Conservation (phyloP, 345 rosid genomes). For the Jatropha curcas region DNA sequence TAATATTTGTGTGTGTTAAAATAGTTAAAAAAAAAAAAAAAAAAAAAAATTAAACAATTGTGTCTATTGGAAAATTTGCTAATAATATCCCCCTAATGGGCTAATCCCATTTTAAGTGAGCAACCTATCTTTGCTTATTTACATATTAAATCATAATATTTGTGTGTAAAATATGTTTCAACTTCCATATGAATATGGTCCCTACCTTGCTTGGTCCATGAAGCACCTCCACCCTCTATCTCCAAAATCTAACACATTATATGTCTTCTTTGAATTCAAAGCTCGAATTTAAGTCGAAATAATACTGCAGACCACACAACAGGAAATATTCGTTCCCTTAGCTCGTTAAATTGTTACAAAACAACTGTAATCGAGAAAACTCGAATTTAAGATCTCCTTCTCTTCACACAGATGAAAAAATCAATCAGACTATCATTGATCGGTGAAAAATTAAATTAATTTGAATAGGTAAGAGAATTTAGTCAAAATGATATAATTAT, state of each 20-base stretch:
- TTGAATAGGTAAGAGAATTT: too few species aligned
- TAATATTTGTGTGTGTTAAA: too few species aligned
- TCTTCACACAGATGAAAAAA: too few species aligned
- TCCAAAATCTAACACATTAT: constrained; percentile 13
- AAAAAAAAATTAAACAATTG: neutral
- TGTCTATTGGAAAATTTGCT: constrained; percentile 35
- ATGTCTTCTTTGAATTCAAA: neutral
- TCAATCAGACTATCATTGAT: too few species aligned
- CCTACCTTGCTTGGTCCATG: constrained; percentile 59
- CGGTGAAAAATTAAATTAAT: too few species aligned
- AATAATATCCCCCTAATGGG: constrained; percentile 2
- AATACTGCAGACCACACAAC: too few species aligned
- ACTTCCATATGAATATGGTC: constrained; percentile 66
- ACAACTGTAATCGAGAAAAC: too few species aligned
- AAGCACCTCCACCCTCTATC: constrained; percentile 23
- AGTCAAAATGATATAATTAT: too few species aligned
- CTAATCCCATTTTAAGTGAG: constrained; percentile 30
- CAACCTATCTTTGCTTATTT: constrained; percentile 42
- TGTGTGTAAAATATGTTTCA: constrained; percentile 28
- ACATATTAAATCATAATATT: neutral
- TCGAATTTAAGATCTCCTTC: too few species aligned
- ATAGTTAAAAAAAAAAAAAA: neutral
- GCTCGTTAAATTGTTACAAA: too few species aligned
- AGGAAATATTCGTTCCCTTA: too few species aligned
- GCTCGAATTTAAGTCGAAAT: too few species aligned